These are phyloP conservation scores for Penicillium bovifimosum DNA, from an alignment of 495 filamentous ascomycete species.

Conservation along the genomic window DNA sequence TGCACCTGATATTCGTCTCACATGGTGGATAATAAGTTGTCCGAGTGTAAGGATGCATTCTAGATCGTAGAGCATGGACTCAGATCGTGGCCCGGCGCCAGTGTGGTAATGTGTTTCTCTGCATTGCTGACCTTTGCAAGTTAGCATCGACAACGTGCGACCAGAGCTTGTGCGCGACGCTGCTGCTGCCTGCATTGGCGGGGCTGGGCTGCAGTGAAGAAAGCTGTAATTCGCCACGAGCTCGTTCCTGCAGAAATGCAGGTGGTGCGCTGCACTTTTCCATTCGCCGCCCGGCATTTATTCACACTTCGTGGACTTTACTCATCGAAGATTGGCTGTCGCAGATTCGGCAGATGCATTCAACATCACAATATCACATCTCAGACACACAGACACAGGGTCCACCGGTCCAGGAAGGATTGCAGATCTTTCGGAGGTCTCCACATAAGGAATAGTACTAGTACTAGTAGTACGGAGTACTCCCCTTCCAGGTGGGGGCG, in stretches of 20 bases:
- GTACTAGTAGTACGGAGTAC: too few species aligned
- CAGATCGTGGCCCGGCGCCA: not conserved
- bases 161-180: not conserved
- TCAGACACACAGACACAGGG: not conserved
- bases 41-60: not conserved
- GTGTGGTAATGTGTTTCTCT: not conserved
- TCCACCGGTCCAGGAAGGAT: not conserved
- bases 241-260: slow-evolving; percentile 7
- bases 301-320: not conserved
- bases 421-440: slow-evolving; percentile 7
- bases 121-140: not conserved
- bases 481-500: not conserved
- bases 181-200: slow-evolving; percentile 3
- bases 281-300: not conserved
- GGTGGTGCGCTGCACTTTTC: not conserved
- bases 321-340: slow-evolving; percentile 1
- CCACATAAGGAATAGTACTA: slow-evolving; percentile 5
- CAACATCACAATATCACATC: not conserved
- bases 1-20: not conserved
- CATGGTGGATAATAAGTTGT: not conserved
- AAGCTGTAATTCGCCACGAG: not conserved
- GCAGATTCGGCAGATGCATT: not conserved
- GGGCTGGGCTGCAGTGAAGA: slow-evolving; percentile 1
- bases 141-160: slow-evolving; percentile 5
- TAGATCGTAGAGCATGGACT: not conserved